Percentiles rank a stretch among this genome's conserved stretches.
Conservation (phyloP, 257 asterid genomes). For the Lavandula angustifolia region DNA sequence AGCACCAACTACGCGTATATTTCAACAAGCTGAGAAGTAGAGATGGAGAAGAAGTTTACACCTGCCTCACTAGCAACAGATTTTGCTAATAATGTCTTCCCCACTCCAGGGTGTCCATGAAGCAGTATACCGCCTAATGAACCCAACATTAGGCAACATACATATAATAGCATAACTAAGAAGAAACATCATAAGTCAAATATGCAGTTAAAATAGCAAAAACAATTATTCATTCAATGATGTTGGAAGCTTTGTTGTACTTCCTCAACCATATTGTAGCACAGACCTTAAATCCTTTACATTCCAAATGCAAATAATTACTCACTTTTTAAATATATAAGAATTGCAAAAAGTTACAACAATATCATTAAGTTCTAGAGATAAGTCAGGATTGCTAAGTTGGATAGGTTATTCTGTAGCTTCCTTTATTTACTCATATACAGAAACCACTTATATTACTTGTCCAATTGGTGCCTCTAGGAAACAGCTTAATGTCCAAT, state of each 20-base stretch:
- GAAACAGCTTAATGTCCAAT: neutral
- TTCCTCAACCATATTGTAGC: conserved; percentile 20
- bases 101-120: conserved; percentile 99
- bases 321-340: neutral
- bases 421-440: conserved; percentile 6
- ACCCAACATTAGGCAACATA: conserved; percentile 20
- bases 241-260: conserved; percentile 9
- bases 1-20: conserved; percentile 97
- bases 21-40: conserved; percentile 97
- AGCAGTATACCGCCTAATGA: conserved; percentile 93
- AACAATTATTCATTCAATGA: neutral
- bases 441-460: conserved; percentile 1
- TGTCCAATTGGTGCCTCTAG: neutral
- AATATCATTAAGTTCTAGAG: neutral
- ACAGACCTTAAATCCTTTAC: conserved; percentile 10
- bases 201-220: neutral
- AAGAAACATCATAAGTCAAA: neutral
- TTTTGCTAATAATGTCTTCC: conserved; percentile 94
- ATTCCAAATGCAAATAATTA: conserved; percentile 6
- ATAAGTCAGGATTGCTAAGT: neutral
- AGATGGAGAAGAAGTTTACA: conserved; percentile 95
- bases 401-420: neutral
- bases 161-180: neutral
- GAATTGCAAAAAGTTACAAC: neutral
- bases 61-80: conserved; percentile 99